phyloP scores from a whole-genome alignment of 164 flowering plant species.

The Cinnamomum micranthum region DNA sequence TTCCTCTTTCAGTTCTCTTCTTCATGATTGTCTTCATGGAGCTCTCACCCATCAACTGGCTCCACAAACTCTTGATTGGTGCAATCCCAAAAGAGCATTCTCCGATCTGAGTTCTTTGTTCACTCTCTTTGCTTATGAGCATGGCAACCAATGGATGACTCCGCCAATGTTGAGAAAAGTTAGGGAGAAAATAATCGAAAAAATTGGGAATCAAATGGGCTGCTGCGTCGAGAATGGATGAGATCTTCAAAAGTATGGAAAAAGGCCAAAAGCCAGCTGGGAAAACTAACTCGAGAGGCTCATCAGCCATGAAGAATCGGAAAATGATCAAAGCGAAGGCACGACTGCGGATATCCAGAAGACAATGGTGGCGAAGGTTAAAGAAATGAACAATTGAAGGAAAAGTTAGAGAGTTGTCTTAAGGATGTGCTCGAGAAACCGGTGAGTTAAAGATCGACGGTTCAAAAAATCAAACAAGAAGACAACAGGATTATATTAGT shows the following conservation, averaged over 20 bases:
- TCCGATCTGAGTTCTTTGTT: background rate
- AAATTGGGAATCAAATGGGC: background rate
- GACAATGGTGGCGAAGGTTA: background rate
- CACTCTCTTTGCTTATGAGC: background rate
- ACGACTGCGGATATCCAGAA: too few relatives aligned
- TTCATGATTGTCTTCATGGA: background rate
- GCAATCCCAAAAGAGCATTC: too few relatives aligned
- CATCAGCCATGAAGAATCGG: background rate
- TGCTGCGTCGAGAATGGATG: background rate
- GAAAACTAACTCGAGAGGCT: too few relatives aligned
- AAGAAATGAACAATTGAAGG: background rate
- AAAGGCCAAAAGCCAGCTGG: background rate
- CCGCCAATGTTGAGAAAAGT: background rate
- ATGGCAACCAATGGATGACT: background rate
- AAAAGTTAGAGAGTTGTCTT: background rate
- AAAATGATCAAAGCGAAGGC: background rate
- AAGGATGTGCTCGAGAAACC: too few relatives aligned
- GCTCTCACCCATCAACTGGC: background rate
- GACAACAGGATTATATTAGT: too few relatives aligned
- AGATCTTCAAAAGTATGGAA: background rate
- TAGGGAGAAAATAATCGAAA: too few relatives aligned
- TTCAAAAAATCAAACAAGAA: too few relatives aligned
- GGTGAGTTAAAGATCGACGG: background rate
- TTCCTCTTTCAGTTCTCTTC: background rate
- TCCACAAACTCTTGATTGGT: background rate